Conservation (phyloP, 1,139 yeast species). For the Pichia norvegensis region DNA sequence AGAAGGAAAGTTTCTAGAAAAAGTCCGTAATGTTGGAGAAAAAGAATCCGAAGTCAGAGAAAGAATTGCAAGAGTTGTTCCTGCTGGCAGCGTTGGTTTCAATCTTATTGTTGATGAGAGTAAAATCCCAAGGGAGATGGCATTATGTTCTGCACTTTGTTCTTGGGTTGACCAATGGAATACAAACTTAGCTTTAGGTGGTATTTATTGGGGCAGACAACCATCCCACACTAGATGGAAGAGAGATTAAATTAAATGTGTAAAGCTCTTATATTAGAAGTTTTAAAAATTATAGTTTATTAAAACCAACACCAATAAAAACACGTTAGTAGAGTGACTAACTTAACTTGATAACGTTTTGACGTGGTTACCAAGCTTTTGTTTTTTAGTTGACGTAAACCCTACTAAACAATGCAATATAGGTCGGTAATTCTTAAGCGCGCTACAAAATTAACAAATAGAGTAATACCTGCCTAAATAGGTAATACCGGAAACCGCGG, state of each 20-base stretch:
- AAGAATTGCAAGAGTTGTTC: slow-evolving; percentile 46
- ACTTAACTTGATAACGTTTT: too few species aligned
- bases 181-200: slow-evolving; percentile 51
- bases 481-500: slow-evolving; percentile 28
- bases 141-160: slow-evolving; percentile 50
- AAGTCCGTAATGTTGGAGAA: slow-evolving; percentile 49
- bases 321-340: too few species aligned
- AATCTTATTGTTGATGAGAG: slow-evolving; percentile 46
- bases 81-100: slow-evolving; percentile 45
- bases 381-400: neutral
- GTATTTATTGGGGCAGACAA: slow-evolving; percentile 50
- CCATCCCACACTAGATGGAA: slow-evolving; percentile 50
- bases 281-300: neutral
- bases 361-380: too few species aligned
- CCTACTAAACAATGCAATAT: too few species aligned
- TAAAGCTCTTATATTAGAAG: neutral
- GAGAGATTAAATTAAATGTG: slow-evolving; percentile 32
- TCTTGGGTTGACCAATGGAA: slow-evolving; percentile 63
- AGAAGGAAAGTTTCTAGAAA: slow-evolving; percentile 49
- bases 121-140: slow-evolving; percentile 48
- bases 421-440: slow-evolving; percentile 13
- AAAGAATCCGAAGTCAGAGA: slow-evolving; percentile 57
- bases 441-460: slow-evolving; percentile 17
- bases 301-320: too few species aligned
- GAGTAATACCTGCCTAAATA: slow-evolving; percentile 10